Evolutionary conservation across 2,329 filamentous ascomycete genomes (phyloP).

Genomic region (Trichoderma semiorbis): DNA sequence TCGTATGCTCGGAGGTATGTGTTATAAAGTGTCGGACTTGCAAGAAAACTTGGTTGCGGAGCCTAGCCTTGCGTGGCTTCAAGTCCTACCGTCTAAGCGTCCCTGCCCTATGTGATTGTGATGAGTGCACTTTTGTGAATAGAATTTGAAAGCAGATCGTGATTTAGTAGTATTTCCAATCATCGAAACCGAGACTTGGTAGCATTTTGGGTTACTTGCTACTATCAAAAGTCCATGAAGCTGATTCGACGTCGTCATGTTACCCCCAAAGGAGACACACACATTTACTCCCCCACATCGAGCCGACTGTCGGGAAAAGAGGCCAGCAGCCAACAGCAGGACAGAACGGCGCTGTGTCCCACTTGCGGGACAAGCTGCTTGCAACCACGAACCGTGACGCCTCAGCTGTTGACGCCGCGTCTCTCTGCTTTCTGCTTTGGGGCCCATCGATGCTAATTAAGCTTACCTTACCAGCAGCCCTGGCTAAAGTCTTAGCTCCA

Average conservation of each 20-base stretch:
- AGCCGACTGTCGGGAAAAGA: background rate
- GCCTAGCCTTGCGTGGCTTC: background rate
- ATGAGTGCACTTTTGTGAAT: background rate
- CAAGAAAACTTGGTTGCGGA: background rate
- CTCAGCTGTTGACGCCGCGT: slow-evolving; percentile 12
- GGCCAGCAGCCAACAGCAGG: background rate
- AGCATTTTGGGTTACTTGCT: background rate
- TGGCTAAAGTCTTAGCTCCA: background rate
- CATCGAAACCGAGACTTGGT: background rate
- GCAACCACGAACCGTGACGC: background rate
- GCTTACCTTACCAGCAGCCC: background rate
- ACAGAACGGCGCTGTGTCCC: background rate
- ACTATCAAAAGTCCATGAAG: background rate
- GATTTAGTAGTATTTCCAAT: background rate
- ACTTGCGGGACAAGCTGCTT: background rate
- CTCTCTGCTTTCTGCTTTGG: background rate
- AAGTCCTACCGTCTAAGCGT: background rate
- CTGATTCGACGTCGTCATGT: background rate
- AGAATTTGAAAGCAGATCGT: background rate
- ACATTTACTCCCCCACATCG: background rate
- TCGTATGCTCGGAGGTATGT: background rate
- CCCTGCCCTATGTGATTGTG: background rate
- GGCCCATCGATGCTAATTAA: background rate
- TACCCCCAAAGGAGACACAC: background rate
- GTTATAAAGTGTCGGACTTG: background rate